Evolutionary conservation across 768 basidiomycete genomes (phyloP), one percentile per base, ranked within the genome.

Genomic region (Xerocomellus intermedius): DNA sequence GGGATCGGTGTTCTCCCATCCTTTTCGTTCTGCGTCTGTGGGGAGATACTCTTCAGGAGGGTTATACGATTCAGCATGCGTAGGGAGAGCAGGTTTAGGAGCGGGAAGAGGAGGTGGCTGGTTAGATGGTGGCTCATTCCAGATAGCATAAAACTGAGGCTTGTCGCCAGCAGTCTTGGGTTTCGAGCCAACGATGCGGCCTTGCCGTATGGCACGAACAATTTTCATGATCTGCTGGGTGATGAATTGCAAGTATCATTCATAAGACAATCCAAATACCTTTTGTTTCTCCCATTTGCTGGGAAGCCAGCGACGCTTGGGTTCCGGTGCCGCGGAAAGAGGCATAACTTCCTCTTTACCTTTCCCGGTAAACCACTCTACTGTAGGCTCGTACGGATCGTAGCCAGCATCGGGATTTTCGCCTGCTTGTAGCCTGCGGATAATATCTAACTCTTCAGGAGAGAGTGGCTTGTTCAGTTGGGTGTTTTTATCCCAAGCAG

Each of bases 241-340:
- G 32, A 30, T 52, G 42, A 63, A 48, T 44, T 52, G 24, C n/a
- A 50, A 39, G 37, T 48, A 35, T 12, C 36, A 26, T 41, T 19
- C 35, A 32, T 3, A 10, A 32, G 24, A 45, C 33, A 17, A 42
- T 35, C 14, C 17, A 36, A 69, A 50, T 64, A 93, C 95, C 84
- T 99, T 99, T 80, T 97, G 87, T 74, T 97, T 98, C 75, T 98
- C 97, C 97, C 97, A 99, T 77, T 95, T 98, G 74, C 93, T 96
- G 14, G 95, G 93, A 13, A 98, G 82, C 86, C 95, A 99, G 44
- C 97, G 83, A 50, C 93, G 83, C 74, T 99, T 99, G 19, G 97
- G 97, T 69, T 98, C 94, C 2, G 94, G 92, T 26, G 90, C 89
- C 30, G 85, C 84, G 12, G 88, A 91, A 14, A 99, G 72, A 22